phyloP scores from a whole-genome alignment of 2,329 filamentous ascomycete species.

The Scortechinia acanthostroma region DNA sequence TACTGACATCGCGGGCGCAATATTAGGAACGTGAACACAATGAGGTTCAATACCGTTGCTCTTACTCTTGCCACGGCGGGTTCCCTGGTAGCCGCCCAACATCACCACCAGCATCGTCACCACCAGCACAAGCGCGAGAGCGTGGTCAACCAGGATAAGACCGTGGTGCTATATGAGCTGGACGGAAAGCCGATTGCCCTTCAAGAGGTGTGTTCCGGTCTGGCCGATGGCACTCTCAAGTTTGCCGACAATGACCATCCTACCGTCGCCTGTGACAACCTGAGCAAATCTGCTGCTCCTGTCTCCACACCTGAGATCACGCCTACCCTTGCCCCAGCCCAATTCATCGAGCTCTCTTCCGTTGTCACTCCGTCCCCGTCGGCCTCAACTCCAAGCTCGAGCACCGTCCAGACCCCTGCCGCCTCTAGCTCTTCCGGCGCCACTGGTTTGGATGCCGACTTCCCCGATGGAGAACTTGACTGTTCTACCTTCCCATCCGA shows the following conservation, averaged over 20 bases:
- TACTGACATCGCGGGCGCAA: not conserved
- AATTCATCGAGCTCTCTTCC: not conserved
- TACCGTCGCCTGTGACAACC: not conserved
- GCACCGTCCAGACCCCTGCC: not conserved
- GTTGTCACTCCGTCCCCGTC: not conserved
- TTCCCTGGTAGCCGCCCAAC: not conserved
- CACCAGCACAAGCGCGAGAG: not conserved
- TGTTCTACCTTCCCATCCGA: conserved; percentile 71
- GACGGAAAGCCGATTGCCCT: not conserved
- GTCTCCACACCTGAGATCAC: not conserved
- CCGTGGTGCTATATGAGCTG: not conserved
- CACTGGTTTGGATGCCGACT: conserved; percentile 55
- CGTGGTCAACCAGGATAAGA: not conserved
- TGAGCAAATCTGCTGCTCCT: not conserved
- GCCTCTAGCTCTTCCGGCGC: conserved; percentile 14
- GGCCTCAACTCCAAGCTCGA: not conserved
- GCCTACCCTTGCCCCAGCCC: not conserved
- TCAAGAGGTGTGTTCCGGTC: not conserved
- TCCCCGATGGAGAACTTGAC: conserved; percentile 67
- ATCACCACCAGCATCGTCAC: not conserved
- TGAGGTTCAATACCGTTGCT: not conserved
- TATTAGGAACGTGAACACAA: conserved; percentile 1
- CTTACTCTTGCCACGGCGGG: not conserved
- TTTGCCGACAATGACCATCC: not conserved
- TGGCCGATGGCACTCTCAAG: not conserved